Base-by-base conservation (phyloP, 495 filamentous ascomycete species). In the Penicillium lividum region DNA sequence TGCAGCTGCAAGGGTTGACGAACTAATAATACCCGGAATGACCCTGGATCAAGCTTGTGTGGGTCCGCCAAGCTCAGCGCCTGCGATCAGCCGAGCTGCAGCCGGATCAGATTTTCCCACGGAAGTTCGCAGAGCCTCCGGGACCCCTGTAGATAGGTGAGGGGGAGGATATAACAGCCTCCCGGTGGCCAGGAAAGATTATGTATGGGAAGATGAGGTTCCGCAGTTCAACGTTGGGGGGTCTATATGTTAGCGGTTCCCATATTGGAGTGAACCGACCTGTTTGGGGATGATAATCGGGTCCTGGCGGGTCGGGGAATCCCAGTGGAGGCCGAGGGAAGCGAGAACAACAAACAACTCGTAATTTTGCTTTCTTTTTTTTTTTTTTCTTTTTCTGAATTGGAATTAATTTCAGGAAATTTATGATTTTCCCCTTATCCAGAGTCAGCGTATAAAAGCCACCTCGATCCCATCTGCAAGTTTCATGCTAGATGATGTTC, bases 1-100 rank as follows among this genome's bases (percentile, higher is more conserved):
- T 30, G 15, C 40, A 45, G 15, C 47, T 56, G 48, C 59, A 57
- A 61, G 59, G 54, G 50, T 33, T 22, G 34, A 29, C 15, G 45
- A 47, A 55, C 22, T 22, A 22, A 9, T 56, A 44, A 51, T 31
- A 34, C 55, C 51, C 63, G 57, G 59, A 61, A 59, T 44, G 42
- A 60, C 60, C 60, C 62, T 58, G 53, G 51, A 62, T 59, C 48
- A 57, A 69, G 67, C 67, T 69, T 61, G 53, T 69, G 67, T 68
- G 65, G 67, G 67, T 68, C 67, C 56, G 66, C 65, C 67, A 65
- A 69, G 60, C 55, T 59, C 51, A 28, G 53, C 51, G 51, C 45
- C 58, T 64, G 64, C 57, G 65, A 66, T 57, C 63, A 63, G 58
- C 60, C 67, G 52, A 60, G 49, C 61, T 68, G 59, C 58, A 59